Evolutionary conservation across 495 filamentous ascomycete species (phyloP), one percentile per base, ranked within the genome.

Genomic region (Cetradonia linearis): DNA sequence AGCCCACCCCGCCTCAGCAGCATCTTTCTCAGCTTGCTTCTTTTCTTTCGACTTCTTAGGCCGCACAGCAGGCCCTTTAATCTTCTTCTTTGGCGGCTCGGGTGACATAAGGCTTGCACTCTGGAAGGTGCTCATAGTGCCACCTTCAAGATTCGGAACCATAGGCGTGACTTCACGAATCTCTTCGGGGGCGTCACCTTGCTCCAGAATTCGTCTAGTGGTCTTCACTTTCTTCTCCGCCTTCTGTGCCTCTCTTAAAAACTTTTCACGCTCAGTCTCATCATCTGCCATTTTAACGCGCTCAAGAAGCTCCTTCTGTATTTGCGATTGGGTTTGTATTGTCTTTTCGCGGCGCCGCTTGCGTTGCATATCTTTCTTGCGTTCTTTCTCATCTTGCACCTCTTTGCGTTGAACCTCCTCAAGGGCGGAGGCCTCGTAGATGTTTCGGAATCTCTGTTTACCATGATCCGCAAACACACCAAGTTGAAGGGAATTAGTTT

Each of bases 301-400:
- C 54, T 83, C 78, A 52, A 94, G 76, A 5, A 89, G 90, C 61
- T 91, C 85, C 11, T 85, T 77, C 63, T 92, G 88, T 73, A 95
- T 92, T 66, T 91, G 85, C 67, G 88, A 82, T 48, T 92, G 90
- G 60, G 84, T 78, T 16, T 87, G 86, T 69, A 96, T 86, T 13
- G 93, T 95, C 73, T 96, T 96, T 70, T 98, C 93, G 23, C 93
- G 83, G n/a, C 93, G 85, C 28, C 93, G 84, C 74, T 96, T 97
- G 28, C 94, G 86, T 68, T 99, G 93, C 87, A 96, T 95, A 63
- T 97, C 93, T 75, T 99, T 99, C 79, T 99, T 99, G 31, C 94
- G 89, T 72, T 97, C 94, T 71, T 97, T 99, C 70, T 99, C 93
- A 53, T 93, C 90, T 59, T 87, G 86, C 9, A 96, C 78, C 69